Conservation (phyloP, 257 asterid species). For the Misopates orontium region DNA sequence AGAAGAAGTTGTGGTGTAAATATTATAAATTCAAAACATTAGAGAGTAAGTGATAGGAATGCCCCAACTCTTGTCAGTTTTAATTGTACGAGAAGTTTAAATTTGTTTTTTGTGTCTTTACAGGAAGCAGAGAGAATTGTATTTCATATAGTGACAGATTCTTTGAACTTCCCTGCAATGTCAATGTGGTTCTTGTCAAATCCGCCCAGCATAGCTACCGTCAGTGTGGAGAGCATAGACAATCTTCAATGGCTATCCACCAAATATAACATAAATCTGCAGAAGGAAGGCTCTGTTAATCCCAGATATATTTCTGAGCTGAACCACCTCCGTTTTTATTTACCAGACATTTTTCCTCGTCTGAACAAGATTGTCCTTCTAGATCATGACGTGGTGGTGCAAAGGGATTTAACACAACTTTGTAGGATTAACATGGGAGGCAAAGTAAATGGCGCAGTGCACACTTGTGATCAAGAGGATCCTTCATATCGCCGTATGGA, state of each 20-base stretch:
- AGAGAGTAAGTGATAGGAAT: too few relatives aligned
- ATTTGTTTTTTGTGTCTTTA: constrained; percentile 26
- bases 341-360: constrained; percentile 83
- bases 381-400: constrained; percentile 96
- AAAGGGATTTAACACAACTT: constrained; percentile 69
- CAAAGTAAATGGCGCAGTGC: constrained; percentile 86
- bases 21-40: too few relatives aligned
- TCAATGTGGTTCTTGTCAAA: constrained; percentile 90
- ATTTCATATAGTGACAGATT: constrained; percentile 83
- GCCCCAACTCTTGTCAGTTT: too few relatives aligned
- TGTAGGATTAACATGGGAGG: constrained; percentile 72
- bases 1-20: too few relatives aligned
- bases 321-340: constrained; percentile 87
- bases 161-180: constrained; percentile 77
- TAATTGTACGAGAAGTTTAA: too few relatives aligned
- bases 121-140: constrained; percentile 79
- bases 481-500: constrained; percentile 80
- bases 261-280: constrained; percentile 49
- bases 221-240: constrained; percentile 67
- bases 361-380: constrained; percentile 77
- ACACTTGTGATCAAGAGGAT: constrained; percentile 65
- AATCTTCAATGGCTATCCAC: constrained; percentile 55
- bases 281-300: constrained; percentile 62
- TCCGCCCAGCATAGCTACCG: constrained; percentile 74
- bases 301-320: constrained; percentile 68